These are phyloP conservation scores for Imleria badia DNA, from an alignment of 768 basidiomycete genomes.

Conservation along the genomic window DNA sequence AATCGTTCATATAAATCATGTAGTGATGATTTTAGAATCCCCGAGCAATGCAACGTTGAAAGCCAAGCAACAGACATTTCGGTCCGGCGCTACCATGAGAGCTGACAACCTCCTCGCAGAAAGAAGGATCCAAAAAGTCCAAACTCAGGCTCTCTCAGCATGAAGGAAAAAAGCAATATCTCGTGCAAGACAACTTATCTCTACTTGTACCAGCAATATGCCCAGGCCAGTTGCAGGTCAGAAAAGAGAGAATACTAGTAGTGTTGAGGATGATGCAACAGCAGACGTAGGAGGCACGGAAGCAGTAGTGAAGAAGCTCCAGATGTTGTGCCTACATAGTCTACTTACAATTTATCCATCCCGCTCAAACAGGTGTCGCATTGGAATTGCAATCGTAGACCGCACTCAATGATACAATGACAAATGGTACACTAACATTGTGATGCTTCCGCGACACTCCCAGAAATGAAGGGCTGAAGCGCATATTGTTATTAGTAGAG, in stretches of 20 bases:
- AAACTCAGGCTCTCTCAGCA: slow-evolving; percentile 88
- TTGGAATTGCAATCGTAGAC: background rate
- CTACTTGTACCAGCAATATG: background rate
- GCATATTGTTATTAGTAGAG: background rate
- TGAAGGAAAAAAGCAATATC: slow-evolving; percentile 78
- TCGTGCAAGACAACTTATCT: background rate
- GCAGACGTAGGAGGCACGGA: slow-evolving; percentile 16
- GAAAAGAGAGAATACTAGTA: slow-evolving; percentile 21
- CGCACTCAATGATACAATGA: background rate
- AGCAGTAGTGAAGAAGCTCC: background rate
- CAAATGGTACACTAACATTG: too few species aligned
- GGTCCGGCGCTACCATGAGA: slow-evolving; percentile 45
- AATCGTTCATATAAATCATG: slow-evolving; percentile 86
- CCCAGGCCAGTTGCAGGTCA: background rate
- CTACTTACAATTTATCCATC: too few species aligned
- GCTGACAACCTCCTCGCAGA: slow-evolving; percentile 49
- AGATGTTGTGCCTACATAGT: background rate
- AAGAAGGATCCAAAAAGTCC: slow-evolving; percentile 78
- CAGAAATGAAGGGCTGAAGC: too few species aligned
- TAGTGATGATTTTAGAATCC: slow-evolving; percentile 93
- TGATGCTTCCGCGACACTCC: too few species aligned
- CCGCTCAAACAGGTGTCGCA: too few species aligned
- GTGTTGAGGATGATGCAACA: background rate
- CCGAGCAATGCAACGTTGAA: too few species aligned
- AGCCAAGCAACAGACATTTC: too few species aligned